Conservation (phyloP, 805 yeast species). For the Starmerella tilneyi region DNA sequence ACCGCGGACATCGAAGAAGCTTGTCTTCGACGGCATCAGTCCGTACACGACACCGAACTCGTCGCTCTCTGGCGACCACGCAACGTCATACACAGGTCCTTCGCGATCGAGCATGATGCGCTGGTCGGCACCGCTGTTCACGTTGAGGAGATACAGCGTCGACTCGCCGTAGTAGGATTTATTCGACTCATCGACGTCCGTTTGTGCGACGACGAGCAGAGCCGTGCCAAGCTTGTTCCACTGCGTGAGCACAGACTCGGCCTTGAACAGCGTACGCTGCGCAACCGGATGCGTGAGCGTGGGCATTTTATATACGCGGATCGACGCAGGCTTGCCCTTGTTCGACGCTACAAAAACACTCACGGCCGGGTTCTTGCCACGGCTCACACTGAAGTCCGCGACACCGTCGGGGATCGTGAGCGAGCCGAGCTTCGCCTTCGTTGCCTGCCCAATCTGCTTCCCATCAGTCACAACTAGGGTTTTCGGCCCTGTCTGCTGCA, state of each 20-base stretch:
- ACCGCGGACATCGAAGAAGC: conserved; percentile 91
- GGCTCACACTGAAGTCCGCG: conserved; percentile 59
- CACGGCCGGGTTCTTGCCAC: conserved; percentile 80
- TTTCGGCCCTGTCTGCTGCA: conserved; percentile 44
- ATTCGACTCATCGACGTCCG: conserved; percentile 90
- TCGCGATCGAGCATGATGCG: conserved; percentile 79
- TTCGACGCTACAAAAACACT: conserved; percentile 86
- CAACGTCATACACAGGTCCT: conserved; percentile 95
- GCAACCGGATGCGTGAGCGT: conserved; percentile 68
- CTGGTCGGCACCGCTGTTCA: conserved; percentile 72
- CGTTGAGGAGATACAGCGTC: conserved; percentile 77
- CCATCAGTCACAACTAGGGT: conserved; percentile 56
- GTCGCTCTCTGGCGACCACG: conserved; percentile 93
- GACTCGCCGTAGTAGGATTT: conserved; percentile 96
- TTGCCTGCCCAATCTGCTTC: conserved; percentile 27
- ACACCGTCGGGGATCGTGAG: conserved; percentile 44
- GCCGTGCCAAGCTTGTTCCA: conserved; percentile 97
- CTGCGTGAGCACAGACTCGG: conserved; percentile 80
- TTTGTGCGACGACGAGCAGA: conserved; percentile 80
- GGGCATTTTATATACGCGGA: conserved; percentile 73
- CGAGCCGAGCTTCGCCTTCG: conserved; percentile 43
- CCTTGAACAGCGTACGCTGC: conserved; percentile 84
- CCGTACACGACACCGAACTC: conserved; percentile 98
- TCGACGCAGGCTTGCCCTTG: conserved; percentile 79
- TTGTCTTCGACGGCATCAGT: conserved; percentile 92